A percentile compares a stretch with the other conserved stretches of the same genome.
phyloP scores from a whole-genome alignment of 2,329 filamentous ascomycete species.

The Fusarium austroafricanum region DNA sequence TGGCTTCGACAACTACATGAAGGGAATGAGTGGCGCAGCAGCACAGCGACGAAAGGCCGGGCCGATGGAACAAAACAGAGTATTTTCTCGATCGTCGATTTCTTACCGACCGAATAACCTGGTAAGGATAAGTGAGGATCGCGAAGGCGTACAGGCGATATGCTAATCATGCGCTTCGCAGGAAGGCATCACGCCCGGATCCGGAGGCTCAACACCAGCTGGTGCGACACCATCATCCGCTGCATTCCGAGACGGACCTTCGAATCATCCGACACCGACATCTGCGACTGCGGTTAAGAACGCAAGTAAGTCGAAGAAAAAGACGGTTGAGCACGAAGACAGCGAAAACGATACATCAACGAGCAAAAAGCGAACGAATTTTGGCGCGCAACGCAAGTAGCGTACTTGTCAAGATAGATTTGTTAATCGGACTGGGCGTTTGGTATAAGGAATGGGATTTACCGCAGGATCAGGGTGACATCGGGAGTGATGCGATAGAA shows the following conservation, averaged over 20 bases:
- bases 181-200: constrained; percentile 50
- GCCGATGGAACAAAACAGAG: constrained; percentile 75
- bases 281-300: constrained; percentile 61
- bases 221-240: constrained; percentile 61
- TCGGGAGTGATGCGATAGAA: constrained; percentile 7
- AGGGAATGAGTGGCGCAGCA: constrained; percentile 76
- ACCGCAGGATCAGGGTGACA: constrained; percentile 15
- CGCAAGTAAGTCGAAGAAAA: constrained; percentile 65
- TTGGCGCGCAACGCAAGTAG: constrained; percentile 65
- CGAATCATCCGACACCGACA: constrained; percentile 67
- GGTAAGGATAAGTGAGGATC: constrained; percentile 41
- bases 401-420: not conserved
- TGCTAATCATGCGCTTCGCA: constrained; percentile 3
- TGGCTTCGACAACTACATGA: constrained; percentile 98
- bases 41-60: constrained; percentile 73
- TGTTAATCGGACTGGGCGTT: constrained; percentile 16
- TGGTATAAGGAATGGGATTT: constrained; percentile 1
- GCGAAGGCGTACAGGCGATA: not conserved
- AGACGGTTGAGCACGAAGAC: constrained; percentile 60
- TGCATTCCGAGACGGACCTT: constrained; percentile 62
- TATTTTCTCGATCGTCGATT: constrained; percentile 76
- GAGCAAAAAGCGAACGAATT: constrained; percentile 68
- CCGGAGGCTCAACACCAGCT: constrained; percentile 53
- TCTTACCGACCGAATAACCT: constrained; percentile 64
- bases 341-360: constrained; percentile 69